Base-by-base conservation (phyloP, 2,329 filamentous ascomycete genomes). In the Pseudofabraea citricarpa region DNA sequence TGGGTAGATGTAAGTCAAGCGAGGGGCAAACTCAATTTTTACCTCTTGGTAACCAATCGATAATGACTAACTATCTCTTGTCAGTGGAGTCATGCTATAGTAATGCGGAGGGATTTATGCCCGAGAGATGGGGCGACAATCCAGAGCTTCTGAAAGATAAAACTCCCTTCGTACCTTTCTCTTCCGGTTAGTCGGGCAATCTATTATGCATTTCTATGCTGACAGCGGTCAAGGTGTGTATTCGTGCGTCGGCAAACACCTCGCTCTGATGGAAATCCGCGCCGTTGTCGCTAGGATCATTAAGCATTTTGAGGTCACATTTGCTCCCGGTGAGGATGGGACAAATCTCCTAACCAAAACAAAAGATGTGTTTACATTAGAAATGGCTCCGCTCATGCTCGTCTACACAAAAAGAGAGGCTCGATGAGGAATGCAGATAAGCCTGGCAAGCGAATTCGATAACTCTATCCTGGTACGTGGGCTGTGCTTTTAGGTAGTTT, bases 141-240 rank as follows among this genome's bases (percentile, higher is more conserved):
- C 47, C 53, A 8, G 48, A 51, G n/a, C 13, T 56, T 12, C 45
- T 56, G 8, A 33, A 39, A 6, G 50, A 62, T 18, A 54, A 52
- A 15, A 41, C 48, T 1, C 53, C 47, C 1, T 61, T 57, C 40
- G 48, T 52, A 2, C 58, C 59, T 2, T 63, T 62, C 23, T 54
- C 52, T n/a, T 33, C 49, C 12, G 59, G 56, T 56, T 44, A 36
- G 50, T 51, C 6, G 8, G 22, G 10, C 18, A 15, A 16, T 5
- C 16, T 13, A n/a, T 12, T 15, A 8, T 15, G 18, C 15, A 6
- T 36, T 35, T 20, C 18, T 23, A 36, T 20, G 13, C 13, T 33
- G 16, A 15, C 20, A n/a, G 19, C 3, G n/a, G 23, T 21, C 18
- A 13, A 51, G 49, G 49, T 6, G 44, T 39, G 10, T 47, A 45